Evolutionary conservation across 805 yeast species (phyloP).

Genomic region (Starmerella bombicola): DNA sequence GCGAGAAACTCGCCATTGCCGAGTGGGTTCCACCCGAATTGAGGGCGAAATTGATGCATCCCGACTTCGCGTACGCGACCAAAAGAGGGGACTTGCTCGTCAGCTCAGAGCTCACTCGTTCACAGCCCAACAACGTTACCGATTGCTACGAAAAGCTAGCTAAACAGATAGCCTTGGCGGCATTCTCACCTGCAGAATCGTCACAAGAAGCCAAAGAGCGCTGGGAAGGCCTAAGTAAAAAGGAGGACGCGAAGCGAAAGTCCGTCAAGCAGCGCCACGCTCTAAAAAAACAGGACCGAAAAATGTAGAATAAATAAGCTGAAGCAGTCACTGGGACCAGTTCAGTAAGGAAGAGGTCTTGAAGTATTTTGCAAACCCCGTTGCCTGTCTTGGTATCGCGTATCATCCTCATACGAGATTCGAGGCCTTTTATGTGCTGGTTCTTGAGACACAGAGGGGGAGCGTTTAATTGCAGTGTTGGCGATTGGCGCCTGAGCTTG

Average conservation of each 20-base stretch:
- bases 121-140: conserved; percentile 43
- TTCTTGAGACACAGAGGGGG: background rate
- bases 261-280: conserved; percentile 31
- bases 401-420: conserved; percentile 10
- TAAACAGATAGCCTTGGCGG: conserved; percentile 37
- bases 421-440: conserved; percentile 10
- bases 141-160: conserved; percentile 51
- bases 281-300: conserved; percentile 32
- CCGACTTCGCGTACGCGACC: conserved; percentile 41
- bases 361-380: conserved; percentile 3
- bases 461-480: background rate
- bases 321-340: background rate
- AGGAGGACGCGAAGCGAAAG: conserved; percentile 30
- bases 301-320: background rate
- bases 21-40: conserved; percentile 51
- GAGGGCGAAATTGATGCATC: conserved; percentile 29
- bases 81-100: conserved; percentile 45
- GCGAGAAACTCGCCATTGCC: conserved; percentile 35
- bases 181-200: conserved; percentile 39
- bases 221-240: conserved; percentile 36
- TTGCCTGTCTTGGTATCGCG: conserved; percentile 6
- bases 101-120: conserved; percentile 48
- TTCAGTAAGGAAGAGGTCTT: conserved; percentile 14
- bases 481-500: background rate
- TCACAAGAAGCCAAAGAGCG: conserved; percentile 36